These are phyloP conservation scores for Wickerhamiella occidentalis DNA, from an alignment of 805 yeast genomes.

Conservation along the genomic window DNA sequence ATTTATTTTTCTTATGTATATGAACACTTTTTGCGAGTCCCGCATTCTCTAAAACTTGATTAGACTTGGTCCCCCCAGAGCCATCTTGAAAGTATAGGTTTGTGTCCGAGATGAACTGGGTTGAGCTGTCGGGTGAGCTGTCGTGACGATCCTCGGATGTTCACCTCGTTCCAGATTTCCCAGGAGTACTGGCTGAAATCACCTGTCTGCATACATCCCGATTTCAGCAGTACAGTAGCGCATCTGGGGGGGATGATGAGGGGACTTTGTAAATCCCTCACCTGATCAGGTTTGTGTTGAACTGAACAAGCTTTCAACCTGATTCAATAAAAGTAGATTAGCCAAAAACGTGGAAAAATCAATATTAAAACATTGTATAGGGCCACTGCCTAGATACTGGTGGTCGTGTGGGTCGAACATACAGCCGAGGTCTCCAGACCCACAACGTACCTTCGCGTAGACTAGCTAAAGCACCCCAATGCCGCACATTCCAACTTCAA, in stretches of 20 bases:
- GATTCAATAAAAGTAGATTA: not conserved
- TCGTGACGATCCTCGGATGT: no score
- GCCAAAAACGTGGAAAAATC: not conserved
- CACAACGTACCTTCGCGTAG: not conserved
- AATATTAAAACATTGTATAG: not conserved
- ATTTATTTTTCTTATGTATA: not conserved
- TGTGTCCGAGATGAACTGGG: no score
- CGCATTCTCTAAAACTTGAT: no score
- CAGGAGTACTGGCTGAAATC: not conserved
- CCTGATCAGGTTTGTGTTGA: not conserved
- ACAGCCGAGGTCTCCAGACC: not conserved
- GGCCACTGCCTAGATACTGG: not conserved
- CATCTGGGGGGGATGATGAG: not conserved
- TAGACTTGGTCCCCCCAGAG: no score
- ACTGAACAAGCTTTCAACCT: not conserved
- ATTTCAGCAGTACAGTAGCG: not conserved
- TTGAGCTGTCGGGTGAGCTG: no score
- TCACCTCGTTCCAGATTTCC: not conserved
- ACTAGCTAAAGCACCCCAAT: not conserved
- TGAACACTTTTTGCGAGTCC: no score
- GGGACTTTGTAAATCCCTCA: not conserved
- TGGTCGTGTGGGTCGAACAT: not conserved
- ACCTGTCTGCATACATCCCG: not conserved
- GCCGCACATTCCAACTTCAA: not conserved
- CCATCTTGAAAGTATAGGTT: no score